Conservation (phyloP, 352 stramenopile genomes). For the Phytophthora megakarya region DNA sequence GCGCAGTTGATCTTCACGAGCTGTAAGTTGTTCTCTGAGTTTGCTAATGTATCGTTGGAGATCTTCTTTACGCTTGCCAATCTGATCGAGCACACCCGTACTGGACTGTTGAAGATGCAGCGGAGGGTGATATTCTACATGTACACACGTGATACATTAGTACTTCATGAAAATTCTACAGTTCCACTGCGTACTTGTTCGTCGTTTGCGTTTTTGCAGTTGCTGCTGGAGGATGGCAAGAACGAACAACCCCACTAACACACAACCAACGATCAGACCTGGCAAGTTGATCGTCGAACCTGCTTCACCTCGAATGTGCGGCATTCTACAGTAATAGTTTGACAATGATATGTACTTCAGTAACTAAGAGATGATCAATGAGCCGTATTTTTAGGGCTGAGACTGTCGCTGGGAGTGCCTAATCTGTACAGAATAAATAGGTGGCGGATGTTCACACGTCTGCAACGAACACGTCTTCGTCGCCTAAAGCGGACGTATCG, state of each 20-base stretch:
- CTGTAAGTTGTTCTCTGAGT: slow-evolving; percentile 51
- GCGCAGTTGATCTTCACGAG: slow-evolving; percentile 60
- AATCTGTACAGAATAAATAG: slow-evolving; percentile 43
- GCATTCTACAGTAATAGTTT: slow-evolving; percentile 29
- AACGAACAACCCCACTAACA: slow-evolving; percentile 45
- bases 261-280: slow-evolving; percentile 47
- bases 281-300: slow-evolving; percentile 35
- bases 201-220: slow-evolving; percentile 32
- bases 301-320: slow-evolving; percentile 40
- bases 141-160: background rate
- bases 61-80: slow-evolving; percentile 67
- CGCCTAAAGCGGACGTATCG: slow-evolving; percentile 24
- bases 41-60: slow-evolving; percentile 60
- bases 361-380: background rate
- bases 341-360: background rate
- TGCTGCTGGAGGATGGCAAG: slow-evolving; percentile 45
- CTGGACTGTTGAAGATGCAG: slow-evolving; percentile 43
- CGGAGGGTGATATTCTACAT: slow-evolving; percentile 51
- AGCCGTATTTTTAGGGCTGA: slow-evolving; percentile 27
- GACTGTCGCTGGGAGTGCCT: slow-evolving; percentile 2
- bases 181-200: slow-evolving; percentile 30
- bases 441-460: slow-evolving; percentile 31
- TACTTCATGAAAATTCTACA: background rate
- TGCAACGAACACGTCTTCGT: slow-evolving; percentile 40
- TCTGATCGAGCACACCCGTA: slow-evolving; percentile 46